These are phyloP conservation scores for Artomyces pyxidatus DNA, from an alignment of 768 basidiomycete genomes.

Conservation along the genomic window DNA sequence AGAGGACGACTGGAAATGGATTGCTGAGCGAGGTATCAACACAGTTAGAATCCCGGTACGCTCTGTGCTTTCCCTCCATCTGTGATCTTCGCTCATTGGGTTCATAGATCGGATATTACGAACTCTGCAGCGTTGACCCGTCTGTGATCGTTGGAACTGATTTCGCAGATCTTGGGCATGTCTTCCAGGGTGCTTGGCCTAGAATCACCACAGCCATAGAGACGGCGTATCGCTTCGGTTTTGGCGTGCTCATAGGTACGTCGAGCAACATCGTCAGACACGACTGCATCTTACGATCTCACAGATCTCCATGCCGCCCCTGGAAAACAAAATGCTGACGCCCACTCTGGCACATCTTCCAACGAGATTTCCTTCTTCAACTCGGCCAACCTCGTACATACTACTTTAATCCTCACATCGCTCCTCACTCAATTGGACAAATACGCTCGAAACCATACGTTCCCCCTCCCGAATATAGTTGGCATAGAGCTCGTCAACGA, in stretches of 20 bases:
- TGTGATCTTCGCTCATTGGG: neutral
- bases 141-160: constrained; percentile 58
- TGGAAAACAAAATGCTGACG: constrained; percentile 65
- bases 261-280: neutral
- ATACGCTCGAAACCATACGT: constrained; percentile 26
- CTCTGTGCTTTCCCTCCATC: neutral
- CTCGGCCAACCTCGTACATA: constrained; percentile 36
- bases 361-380: constrained; percentile 40
- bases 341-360: constrained; percentile 57
- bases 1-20: constrained; percentile 46
- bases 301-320: constrained; percentile 69
- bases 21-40: constrained; percentile 45
- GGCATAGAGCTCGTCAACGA: constrained; percentile 58
- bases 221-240: constrained; percentile 43
- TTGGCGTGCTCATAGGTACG: constrained; percentile 71
- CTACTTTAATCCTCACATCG: constrained; percentile 38
- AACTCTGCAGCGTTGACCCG: constrained; percentile 50
- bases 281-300: constrained; percentile 9
- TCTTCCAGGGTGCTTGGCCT: constrained; percentile 61
- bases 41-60: constrained; percentile 55
- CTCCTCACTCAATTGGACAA: constrained; percentile 32
- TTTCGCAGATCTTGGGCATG: constrained; percentile 40
- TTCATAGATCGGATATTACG: constrained; percentile 64
- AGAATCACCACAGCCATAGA: constrained; percentile 53
- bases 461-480: constrained; percentile 37